Evolutionary conservation across 2,329 filamentous ascomycete genomes (phyloP).

Genomic region (Aspergillus pseudotamarii): DNA sequence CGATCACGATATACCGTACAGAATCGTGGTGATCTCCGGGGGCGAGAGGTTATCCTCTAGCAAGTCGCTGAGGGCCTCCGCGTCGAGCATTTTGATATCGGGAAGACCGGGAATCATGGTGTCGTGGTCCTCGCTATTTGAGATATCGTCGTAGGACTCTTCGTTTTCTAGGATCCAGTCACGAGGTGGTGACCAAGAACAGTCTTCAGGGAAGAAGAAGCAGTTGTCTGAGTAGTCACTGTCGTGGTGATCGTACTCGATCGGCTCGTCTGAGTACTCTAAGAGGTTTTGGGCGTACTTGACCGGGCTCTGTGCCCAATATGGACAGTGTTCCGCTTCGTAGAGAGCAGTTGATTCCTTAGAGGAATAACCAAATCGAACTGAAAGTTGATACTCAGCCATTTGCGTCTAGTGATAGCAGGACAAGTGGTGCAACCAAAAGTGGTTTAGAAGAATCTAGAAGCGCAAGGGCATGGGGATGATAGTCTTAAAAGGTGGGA

Average conservation of each 20-base stretch:
- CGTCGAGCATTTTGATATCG: constrained; percentile 48
- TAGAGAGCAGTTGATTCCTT: constrained; percentile 14
- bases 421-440: background rate
- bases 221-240: constrained; percentile 46
- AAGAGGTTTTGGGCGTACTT: constrained; percentile 45
- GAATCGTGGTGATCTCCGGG: constrained; percentile 47
- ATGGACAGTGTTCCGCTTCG: constrained; percentile 35
- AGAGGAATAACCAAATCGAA: constrained; percentile 17
- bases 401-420: constrained; percentile 9
- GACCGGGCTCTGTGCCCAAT: constrained; percentile 42
- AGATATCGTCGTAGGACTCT: constrained; percentile 18
- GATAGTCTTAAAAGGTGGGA: background rate
- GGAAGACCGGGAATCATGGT: constrained; percentile 46
- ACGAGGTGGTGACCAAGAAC: constrained; percentile 41
- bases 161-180: constrained; percentile 33
- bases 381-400: constrained; percentile 28
- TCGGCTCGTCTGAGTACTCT: constrained; percentile 42
- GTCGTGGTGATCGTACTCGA: constrained; percentile 48
- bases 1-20: constrained; percentile 31
- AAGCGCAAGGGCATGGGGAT: background rate
- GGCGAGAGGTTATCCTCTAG: constrained; percentile 47
- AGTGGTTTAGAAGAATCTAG: background rate
- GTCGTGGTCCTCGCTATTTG: constrained; percentile 25
- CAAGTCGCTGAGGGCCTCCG: constrained; percentile 44
- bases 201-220: constrained; percentile 49